Conservation (phyloP, 176 grass and related monocot genomes). For the Dactylis glomerata region DNA sequence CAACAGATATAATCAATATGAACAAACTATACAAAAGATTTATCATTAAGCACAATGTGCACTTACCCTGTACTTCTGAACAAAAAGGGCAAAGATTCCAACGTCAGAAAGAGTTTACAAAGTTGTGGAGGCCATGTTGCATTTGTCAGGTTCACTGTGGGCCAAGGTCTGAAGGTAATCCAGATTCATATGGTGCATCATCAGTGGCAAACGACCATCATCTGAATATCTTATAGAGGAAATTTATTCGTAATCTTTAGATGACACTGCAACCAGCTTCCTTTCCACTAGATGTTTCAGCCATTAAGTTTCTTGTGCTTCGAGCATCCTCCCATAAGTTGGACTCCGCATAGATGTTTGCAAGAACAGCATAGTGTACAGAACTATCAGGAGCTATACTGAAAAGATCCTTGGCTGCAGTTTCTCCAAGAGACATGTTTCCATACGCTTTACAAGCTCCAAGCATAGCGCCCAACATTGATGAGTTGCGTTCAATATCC, state of each 20-base stretch:
- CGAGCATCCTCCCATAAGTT: conserved; percentile 63
- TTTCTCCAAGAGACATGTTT: conserved; percentile 60
- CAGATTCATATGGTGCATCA: not conserved
- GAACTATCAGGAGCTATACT: conserved; percentile 50
- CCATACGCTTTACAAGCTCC: conserved; percentile 62
- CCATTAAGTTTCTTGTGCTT: conserved; percentile 59
- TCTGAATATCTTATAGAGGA: not conserved
- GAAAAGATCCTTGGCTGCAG: conserved; percentile 49
- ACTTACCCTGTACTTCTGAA: conserved; percentile 14
- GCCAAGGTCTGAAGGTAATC: not conserved
- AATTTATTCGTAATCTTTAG: conserved; percentile 27
- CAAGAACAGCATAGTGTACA: conserved; percentile 68
- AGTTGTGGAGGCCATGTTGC: not conserved
- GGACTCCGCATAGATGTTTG: conserved; percentile 70
- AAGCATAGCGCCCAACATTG: conserved; percentile 74
- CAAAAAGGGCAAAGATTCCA: not conserved
- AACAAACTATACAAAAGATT: not conserved
- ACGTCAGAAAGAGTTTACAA: not conserved
- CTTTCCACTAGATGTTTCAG: conserved; percentile 42
- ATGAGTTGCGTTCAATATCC: conserved; percentile 43
- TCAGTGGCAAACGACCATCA: not conserved
- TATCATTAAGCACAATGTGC: not conserved
- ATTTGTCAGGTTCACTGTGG: not conserved
- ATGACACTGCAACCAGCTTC: conserved; percentile 49
- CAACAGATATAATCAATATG: not conserved